Percentiles rank a stretch among this genome's conserved stretches.
Evolutionary conservation across 1,284 basidiomycete genomes (phyloP).

Genomic region (Lentinus polychrous): DNA sequence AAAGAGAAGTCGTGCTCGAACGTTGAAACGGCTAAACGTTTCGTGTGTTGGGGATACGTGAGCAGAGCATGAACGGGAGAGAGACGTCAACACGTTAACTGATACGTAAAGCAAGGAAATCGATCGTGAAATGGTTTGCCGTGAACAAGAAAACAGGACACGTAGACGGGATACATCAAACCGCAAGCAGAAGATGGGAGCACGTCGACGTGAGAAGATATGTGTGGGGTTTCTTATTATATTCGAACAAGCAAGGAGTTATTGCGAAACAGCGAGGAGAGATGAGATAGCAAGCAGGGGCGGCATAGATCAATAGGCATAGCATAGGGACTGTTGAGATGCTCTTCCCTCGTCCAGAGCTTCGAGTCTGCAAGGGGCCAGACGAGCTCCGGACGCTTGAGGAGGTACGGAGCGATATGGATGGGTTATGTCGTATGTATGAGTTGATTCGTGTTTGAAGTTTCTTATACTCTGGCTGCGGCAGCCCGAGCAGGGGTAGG

Average conservation of each 20-base stretch:
- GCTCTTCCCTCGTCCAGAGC: not conserved
- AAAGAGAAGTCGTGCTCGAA: slow-evolving; percentile 5
- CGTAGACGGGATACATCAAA: not conserved
- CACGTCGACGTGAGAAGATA: slow-evolving; percentile 1
- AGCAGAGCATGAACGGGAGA: slow-evolving; percentile 1
- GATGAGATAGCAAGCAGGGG: slow-evolving; percentile 5
- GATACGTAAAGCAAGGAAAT: slow-evolving; percentile 9
- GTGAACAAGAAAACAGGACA: slow-evolving; percentile 4
- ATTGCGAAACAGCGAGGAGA: slow-evolving; percentile 4
- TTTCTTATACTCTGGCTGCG: slow-evolving; percentile 15
- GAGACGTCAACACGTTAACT: slow-evolving; percentile 12
- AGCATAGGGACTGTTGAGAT: slow-evolving; percentile 9
- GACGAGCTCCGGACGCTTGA: slow-evolving; percentile 1
- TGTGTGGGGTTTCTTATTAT: not conserved
- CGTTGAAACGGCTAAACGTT: no score
- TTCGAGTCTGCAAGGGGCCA: not conserved
- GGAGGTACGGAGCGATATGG: slow-evolving; percentile 8
- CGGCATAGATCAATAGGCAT: slow-evolving; percentile 7
- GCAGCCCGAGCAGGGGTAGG: slow-evolving; percentile 36
- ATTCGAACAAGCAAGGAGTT: not conserved
- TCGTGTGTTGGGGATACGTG: no score
- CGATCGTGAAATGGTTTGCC: slow-evolving; percentile 5
- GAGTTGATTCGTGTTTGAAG: slow-evolving; percentile 13
- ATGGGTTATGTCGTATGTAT: no score
- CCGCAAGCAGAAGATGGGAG: slow-evolving; percentile 7